Conservation (phyloP, 2,329 filamentous ascomycete species). For the Fusarium verrucosum region DNA sequence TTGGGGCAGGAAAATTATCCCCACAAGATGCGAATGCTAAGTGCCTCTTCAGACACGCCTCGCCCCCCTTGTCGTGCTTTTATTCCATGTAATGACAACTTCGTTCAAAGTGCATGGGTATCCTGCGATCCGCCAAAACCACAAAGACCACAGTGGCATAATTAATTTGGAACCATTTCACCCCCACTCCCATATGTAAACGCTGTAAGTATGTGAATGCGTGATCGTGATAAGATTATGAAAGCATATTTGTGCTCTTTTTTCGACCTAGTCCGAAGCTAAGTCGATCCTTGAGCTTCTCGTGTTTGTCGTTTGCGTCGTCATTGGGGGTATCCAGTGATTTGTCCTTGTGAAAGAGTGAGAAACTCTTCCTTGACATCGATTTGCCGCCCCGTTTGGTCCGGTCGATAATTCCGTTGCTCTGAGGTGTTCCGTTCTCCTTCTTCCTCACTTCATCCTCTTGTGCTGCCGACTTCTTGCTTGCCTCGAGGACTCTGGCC, state of each 20-base stretch:
- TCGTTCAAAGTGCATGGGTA: slow-evolving; percentile 34
- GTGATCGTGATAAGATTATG: slow-evolving; percentile 33
- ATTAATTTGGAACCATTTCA: slow-evolving; percentile 8
- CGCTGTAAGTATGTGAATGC: slow-evolving; percentile 4
- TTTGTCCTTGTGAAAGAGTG: slow-evolving; percentile 68
- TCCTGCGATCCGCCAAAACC: slow-evolving; percentile 36
- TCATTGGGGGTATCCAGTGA: slow-evolving; percentile 36
- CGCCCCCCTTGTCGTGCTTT: slow-evolving; percentile 17
- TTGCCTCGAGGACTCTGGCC: slow-evolving; percentile 70
- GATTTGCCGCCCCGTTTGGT: slow-evolving; percentile 80
- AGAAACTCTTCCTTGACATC: slow-evolving; percentile 78
- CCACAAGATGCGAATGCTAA: background rate
- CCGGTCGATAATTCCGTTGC: slow-evolving; percentile 65
- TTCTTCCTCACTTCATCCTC: slow-evolving; percentile 56
- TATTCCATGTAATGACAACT: slow-evolving; percentile 29
- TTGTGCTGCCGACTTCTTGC: slow-evolving; percentile 69
- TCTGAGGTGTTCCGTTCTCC: slow-evolving; percentile 50
- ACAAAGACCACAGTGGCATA: slow-evolving; percentile 19
- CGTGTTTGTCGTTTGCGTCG: slow-evolving; percentile 52
- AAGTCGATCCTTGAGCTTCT: slow-evolving; percentile 71
- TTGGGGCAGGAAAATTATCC: background rate
- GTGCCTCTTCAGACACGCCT: background rate
- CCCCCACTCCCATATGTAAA: slow-evolving; percentile 24
- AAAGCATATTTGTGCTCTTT: slow-evolving; percentile 67
- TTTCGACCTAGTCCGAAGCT: slow-evolving; percentile 74